Evolutionary conservation across 2,329 filamentous ascomycete species (phyloP), one percentile per base, ranked within the genome.

Genomic region (Colletotrichum cuscutae): DNA sequence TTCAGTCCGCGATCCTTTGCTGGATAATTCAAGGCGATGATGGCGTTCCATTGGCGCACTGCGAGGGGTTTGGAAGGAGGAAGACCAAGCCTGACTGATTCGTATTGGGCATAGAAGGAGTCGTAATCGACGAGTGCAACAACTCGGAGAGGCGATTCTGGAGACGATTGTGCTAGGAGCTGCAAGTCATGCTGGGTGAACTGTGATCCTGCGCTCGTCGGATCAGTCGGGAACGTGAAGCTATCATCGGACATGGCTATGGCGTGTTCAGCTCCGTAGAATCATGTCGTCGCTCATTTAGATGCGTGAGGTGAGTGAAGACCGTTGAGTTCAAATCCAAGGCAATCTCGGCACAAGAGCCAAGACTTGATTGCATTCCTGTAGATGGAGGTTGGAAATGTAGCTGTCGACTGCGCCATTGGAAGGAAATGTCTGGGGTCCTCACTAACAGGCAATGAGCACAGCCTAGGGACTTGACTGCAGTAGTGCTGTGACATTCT

Each of bases 51-150:
- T 35, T 67, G 65, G 15, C 65, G 65, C n/a, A 67, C 65, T 22
- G 65, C 65, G 1, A 67, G 37, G 11, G 67, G 67, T 3, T 70
- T 52, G 11, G 62, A 30, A 3, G 42, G 53, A 6, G 30, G 54
- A 22, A 49, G 53, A 22, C 52, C 49, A 5, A 85, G 1, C 96
- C 96, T 0, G 5, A 95, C 87, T 77, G 92, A 94, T 81, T 98
- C 96, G 1, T 98, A 96, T 0, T 96, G 94, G 1, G 96, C 97
- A 79, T 96, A 99, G 82, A 98, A 99, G 22, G 97, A 96, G 85
- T 98, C 97, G 82, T 96, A 98, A 81, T 99, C 97, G 58, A 98
- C 89, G 80, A 98, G 96, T 1, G 98, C 93, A 30, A 98, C 90
- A 68, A 61, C 58, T 37, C 58, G 58, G 7, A 61, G 58, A 26